phyloP scores from a whole-genome alignment of 306 rosid genomes.

The Vigna unguiculata region DNA sequence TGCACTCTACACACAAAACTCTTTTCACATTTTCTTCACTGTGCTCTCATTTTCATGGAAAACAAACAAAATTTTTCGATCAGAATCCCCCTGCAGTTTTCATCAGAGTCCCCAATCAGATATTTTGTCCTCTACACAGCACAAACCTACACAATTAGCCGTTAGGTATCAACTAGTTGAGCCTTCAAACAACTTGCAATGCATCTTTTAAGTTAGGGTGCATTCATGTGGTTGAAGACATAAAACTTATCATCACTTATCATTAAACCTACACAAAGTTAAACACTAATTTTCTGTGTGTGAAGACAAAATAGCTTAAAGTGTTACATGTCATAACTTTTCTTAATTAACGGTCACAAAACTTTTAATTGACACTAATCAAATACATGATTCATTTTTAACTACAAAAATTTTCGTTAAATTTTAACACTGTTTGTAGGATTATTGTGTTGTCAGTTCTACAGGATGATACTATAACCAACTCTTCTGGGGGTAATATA shows the following conservation, averaged over 20 bases:
- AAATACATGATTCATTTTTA: neutral
- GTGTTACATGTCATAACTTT: too few species aligned
- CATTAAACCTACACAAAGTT: too few species aligned
- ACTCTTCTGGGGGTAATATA: neutral
- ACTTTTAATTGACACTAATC: neutral
- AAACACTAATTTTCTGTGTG: too few species aligned
- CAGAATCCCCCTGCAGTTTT: conserved; percentile 40
- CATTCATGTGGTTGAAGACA: too few species aligned
- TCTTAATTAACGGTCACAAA: neutral
- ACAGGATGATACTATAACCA: neutral
- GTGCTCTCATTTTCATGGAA: conserved; percentile 43
- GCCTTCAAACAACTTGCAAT: neutral
- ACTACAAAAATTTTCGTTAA: neutral
- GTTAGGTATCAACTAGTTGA: neutral
- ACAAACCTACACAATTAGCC: conserved; percentile 25
- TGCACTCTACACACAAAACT: neutral
- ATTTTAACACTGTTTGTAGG: conserved; percentile 14
- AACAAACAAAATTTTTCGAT: conserved; percentile 42
- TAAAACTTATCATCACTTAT: too few species aligned
- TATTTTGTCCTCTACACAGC: conserved; percentile 39
- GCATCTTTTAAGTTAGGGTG: too few species aligned
- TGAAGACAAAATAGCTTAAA: too few species aligned
- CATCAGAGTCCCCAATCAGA: conserved; percentile 25
- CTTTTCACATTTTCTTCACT: neutral
- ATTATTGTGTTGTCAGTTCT: conserved; percentile 1